Base-by-base conservation (phyloP, 257 asterid genomes). In the Solanum tacnaense region DNA sequence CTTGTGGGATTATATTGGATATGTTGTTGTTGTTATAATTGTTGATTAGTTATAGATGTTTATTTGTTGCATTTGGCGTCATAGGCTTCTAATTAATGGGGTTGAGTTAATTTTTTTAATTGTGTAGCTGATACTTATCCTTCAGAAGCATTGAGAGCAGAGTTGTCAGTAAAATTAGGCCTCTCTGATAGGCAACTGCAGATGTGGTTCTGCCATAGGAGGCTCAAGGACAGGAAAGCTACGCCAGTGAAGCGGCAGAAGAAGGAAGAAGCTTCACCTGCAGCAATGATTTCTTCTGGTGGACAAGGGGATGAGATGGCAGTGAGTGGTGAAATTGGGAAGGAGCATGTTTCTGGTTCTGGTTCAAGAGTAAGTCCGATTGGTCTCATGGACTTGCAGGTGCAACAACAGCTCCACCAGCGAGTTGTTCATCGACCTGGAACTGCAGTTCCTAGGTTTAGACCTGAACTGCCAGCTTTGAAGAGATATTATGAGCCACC, bases 141-240 rank as follows among this genome's bases (percentile, higher is more conserved):
- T 41, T 93, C 99, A 0, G 99, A 96, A 91, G 92, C 93, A 27
- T 35, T 93, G 84, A 91, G 99, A 70, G 98, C 95, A 16, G 98
- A 95, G 91, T 93, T 96, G 46, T 95, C 99, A 4, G 94, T 88
- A 56, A 93, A 93, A 88, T 88, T 96, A 88, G 98, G 98, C 87
- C 94, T 96, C 9, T 88, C 98, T 13, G 99, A 96, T 89, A 90
- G 98, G 89, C 99, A 96, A 91, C 89, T 96, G 86, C 98, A 96
- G 91, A 96, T 96, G 99, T 96, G 99, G 99, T 96, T 96, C 90
- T 94, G 99, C 91, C 99, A 95, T 84, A 89, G 98, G 90, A 94
- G 99, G 93, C 89, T 96, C 87, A 96, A 96, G 93, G 99, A 96
- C 90, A 92, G 97, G 62, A 96, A 95, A 71, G 88, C 91, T 90